Evolutionary conservation across 2,329 filamentous ascomycete genomes (phyloP), one percentile per base, ranked within the genome.

Genomic region (Talaromyces sp.): DNA sequence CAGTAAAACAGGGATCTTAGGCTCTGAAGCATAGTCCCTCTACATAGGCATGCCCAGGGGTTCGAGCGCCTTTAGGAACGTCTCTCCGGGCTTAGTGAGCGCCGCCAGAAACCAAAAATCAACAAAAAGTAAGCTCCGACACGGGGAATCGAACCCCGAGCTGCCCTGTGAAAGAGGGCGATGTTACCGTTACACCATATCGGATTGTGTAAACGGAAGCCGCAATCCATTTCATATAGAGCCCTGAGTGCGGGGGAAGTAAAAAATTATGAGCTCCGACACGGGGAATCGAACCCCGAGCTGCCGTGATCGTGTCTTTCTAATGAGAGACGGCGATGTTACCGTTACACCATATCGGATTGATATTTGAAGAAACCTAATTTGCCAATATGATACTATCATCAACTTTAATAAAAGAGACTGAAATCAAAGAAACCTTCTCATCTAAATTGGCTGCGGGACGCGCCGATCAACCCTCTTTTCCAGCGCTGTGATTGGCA

Each of bases 141-240:
- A 59, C 57, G 57, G 57, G 57, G 57, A 59, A 59, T 59, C 57
- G 57, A 59, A 59, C 57, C 57, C 57, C 57, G 57, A 59, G 57
- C 57, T 59, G 57, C 57, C 57, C 37, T 39, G 43, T 59, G 57
- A 59, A 59, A 59, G 43, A 39, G 37, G 57, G 57, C 57, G 39
- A 59, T 59, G 57, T 59, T 59, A 59, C 57, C 57, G 37, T 59
- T 59, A 59, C 62, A 59, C 57, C 43, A 60, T 60, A 60, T 60
- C 39, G 57, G 57, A 57, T 41, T n/a, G 14, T 45, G 27, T 31
- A 1, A 5, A 6, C 7, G 3, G 5, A 5, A 7, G 3, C 3
- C 1, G 0, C 5, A 31, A 31, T 31, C 1, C 4, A 6, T 31
- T 1, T 7, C 3, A 31, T 31, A 31, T 31, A 31, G 27, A 31